Evolutionary conservation across 176 grass and related monocot genomes (phyloP).

Genomic region (Phoenix dactylifera): DNA sequence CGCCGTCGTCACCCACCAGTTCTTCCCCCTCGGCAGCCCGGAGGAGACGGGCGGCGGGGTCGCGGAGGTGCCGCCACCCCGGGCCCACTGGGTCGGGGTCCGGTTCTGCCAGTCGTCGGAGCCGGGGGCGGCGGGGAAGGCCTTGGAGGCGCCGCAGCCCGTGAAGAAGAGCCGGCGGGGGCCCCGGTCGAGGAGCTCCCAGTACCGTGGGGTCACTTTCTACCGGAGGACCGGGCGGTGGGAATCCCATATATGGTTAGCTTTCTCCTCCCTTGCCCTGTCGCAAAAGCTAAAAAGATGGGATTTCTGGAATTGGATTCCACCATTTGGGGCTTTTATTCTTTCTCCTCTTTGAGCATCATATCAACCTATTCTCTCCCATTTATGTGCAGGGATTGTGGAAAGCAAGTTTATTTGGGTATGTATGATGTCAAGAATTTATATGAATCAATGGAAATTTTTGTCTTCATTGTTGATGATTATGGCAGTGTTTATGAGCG

Average conservation of each 20-base stretch:
- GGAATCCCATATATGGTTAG: slow-evolving; percentile 68
- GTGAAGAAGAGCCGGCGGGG: slow-evolving; percentile 53
- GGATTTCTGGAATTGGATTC: neutral
- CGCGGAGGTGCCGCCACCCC: neutral
- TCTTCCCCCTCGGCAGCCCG: slow-evolving; percentile 30
- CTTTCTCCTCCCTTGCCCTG: neutral
- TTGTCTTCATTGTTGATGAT: no score
- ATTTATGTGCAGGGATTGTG: slow-evolving; percentile 45
- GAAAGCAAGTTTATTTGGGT: slow-evolving; percentile 83
- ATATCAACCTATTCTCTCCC: neutral
- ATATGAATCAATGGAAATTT: no score
- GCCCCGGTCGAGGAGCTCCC: slow-evolving; percentile 60
- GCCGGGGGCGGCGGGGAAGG: neutral
- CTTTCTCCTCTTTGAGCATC: neutral
- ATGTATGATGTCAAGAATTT: slow-evolving; percentile 8
- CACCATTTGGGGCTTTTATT: neutral
- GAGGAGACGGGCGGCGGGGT: neutral
- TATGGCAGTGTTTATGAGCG: no score
- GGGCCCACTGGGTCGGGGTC: neutral
- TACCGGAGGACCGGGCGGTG: slow-evolving; percentile 69
- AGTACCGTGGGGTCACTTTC: slow-evolving; percentile 80
- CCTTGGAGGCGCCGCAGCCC: slow-evolving; percentile 14
- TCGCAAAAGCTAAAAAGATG: neutral
- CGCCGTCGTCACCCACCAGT: no score
- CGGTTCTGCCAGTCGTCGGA: slow-evolving; percentile 5